Evolutionary conservation across 2,329 filamentous ascomycete genomes (phyloP).

Genomic region (Pseudocercospora cruenta): DNA sequence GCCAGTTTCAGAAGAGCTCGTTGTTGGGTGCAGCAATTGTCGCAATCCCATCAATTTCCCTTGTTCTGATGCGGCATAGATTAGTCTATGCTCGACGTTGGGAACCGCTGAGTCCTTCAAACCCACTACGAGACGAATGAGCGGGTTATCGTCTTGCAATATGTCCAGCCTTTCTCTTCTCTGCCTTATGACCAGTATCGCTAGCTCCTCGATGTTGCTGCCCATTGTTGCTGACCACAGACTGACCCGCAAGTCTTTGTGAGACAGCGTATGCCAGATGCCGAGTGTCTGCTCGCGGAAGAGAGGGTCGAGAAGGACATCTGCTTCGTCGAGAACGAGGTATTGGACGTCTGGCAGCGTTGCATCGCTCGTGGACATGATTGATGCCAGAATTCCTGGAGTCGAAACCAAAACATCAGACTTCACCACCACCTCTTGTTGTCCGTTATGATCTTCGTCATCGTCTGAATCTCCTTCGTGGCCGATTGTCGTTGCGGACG

Average conservation of each 20-base stretch:
- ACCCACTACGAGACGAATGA: slow-evolving; percentile 89
- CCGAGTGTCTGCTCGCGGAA: slow-evolving; percentile 86
- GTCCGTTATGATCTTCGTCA: slow-evolving; percentile 12
- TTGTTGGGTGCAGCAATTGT: slow-evolving; percentile 79
- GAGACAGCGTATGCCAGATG: slow-evolving; percentile 79
- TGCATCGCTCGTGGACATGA: slow-evolving; percentile 59
- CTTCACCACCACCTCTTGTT: slow-evolving; percentile 61
- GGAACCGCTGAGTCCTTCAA: slow-evolving; percentile 94
- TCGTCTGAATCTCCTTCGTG: slow-evolving; percentile 38
- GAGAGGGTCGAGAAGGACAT: slow-evolving; percentile 87
- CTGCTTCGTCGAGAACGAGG: slow-evolving; percentile 88
- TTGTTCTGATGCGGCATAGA: slow-evolving; percentile 88
- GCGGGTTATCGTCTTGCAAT: slow-evolving; percentile 42
- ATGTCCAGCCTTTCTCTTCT: slow-evolving; percentile 42
- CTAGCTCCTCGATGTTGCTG: slow-evolving; percentile 82
- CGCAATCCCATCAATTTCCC: slow-evolving; percentile 91
- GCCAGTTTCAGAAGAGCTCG: slow-evolving; percentile 58
- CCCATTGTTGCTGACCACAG: slow-evolving; percentile 98
- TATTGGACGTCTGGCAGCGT: slow-evolving; percentile 63
- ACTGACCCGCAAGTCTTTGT: slow-evolving; percentile 70
- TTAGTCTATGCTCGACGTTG: slow-evolving; percentile 84
- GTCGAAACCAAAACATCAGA: slow-evolving; percentile 81
- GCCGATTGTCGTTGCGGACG: slow-evolving; percentile 44
- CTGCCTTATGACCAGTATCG: slow-evolving; percentile 67
- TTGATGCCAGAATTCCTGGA: slow-evolving; percentile 76